Evolutionary conservation across 164 flowering plant species (phyloP).

Genomic region (Dillenia turbinata): DNA sequence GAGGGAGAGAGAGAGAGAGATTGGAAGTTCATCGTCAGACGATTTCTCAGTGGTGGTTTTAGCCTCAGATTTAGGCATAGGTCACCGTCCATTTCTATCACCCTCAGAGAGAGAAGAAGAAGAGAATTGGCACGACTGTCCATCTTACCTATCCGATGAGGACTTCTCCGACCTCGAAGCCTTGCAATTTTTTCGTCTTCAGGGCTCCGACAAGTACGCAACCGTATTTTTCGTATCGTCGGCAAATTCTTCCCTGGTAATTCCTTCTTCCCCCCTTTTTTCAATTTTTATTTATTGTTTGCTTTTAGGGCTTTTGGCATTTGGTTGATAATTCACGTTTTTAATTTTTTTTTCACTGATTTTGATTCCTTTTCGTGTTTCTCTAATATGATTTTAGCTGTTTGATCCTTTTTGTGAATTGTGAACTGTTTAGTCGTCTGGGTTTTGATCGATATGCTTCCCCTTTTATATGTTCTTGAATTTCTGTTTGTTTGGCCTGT

Average conservation of each 20-base stretch:
- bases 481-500: too few relatives aligned
- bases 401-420: too few relatives aligned
- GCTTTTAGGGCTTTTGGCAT: neutral
- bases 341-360: too few relatives aligned
- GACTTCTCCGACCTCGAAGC: conserved; percentile 84
- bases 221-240: conserved; percentile 74
- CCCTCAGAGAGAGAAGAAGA: conserved; percentile 20
- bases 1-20: conserved; percentile 11
- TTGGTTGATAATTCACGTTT: neutral
- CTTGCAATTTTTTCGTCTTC: conserved; percentile 52
- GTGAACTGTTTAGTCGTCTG: too few relatives aligned
- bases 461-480: too few relatives aligned
- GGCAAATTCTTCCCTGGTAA: conserved; percentile 92
- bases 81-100: conserved; percentile 62
- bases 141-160: conserved; percentile 46
- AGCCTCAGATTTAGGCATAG: conserved; percentile 81
- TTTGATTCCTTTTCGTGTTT: too few relatives aligned
- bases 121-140: conserved; percentile 81
- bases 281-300: neutral
- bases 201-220: conserved; percentile 64
- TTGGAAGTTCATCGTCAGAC: conserved; percentile 36
- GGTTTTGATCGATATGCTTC: too few relatives aligned
- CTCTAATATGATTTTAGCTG: too few relatives aligned
- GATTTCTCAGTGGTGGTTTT: conserved; percentile 77
- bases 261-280: neutral